Evolutionary conservation across 179 eudicot species (phyloP).

Genomic region (Beta lomatogona): DNA sequence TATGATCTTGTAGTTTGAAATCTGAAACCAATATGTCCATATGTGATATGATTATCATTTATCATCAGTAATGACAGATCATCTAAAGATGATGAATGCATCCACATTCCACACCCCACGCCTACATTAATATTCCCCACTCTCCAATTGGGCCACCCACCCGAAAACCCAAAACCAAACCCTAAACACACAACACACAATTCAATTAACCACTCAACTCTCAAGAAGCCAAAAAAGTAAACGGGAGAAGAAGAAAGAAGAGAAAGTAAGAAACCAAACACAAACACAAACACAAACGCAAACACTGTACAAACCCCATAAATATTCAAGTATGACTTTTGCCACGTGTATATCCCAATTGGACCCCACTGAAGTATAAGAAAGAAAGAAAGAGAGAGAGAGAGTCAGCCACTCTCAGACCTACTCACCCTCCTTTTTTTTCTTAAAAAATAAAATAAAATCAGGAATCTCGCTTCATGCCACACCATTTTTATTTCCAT

Average conservation of each 20-base stretch:
- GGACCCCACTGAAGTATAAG: not conserved
- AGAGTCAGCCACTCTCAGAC: constrained; percentile 19
- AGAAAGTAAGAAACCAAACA: not conserved
- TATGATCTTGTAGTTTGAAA: not conserved
- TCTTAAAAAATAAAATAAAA: not conserved
- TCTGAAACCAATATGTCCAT: not conserved
- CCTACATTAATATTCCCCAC: not conserved
- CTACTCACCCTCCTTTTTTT: not conserved
- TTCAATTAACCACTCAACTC: too few relatives aligned
- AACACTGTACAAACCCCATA: constrained; percentile 8
- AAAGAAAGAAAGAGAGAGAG: not conserved
- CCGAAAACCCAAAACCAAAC: constrained; percentile 28
- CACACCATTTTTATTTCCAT: constrained; percentile 14
- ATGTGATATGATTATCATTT: constrained; percentile 11
- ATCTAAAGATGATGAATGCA: constrained; percentile 13
- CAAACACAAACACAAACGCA: too few relatives aligned
- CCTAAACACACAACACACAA: constrained; percentile 16
- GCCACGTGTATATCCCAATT: constrained; percentile 20
- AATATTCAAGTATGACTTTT: not conserved
- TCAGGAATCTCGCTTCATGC: constrained; percentile 18
- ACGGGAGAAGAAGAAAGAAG: not conserved
- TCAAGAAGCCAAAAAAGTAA: constrained; percentile 7
- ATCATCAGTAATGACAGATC: constrained; percentile 8
- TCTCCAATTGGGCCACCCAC: constrained; percentile 9
- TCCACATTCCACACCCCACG: constrained; percentile 7